These are phyloP conservation scores for Geranomyces variabilis DNA, from an alignment of 192 early-diverging fungal species.

Conservation along the genomic window DNA sequence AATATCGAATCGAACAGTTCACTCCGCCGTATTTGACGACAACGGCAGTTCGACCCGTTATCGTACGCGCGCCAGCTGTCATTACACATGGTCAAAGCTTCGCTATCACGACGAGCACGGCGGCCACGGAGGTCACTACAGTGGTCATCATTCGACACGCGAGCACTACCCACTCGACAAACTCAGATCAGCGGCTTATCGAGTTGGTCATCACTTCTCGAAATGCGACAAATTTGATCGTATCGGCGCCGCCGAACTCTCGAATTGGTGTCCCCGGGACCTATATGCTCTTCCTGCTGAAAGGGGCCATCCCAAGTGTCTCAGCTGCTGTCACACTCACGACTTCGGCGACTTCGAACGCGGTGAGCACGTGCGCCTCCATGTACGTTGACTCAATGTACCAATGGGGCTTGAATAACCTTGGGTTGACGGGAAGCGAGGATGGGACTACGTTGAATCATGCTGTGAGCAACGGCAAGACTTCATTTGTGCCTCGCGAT, in stretches of 20 bases:
- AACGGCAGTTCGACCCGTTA: constrained; percentile 30
- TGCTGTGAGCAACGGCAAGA: neutral
- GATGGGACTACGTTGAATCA: neutral
- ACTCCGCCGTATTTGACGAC: constrained; percentile 22
- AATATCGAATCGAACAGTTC: constrained; percentile 14
- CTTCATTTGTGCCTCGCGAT: neutral
- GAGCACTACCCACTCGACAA: constrained; percentile 46
- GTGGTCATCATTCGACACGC: constrained; percentile 42
- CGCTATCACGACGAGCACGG: constrained; percentile 7
- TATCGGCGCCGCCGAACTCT: constrained; percentile 36
- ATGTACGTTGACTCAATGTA: neutral
- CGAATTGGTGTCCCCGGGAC: constrained; percentile 42
- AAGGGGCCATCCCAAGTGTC: neutral
- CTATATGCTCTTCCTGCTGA: constrained; percentile 40
- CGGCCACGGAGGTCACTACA: constrained; percentile 6
- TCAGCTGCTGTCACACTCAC: neutral
- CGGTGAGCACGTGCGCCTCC: neutral
- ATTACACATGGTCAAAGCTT: constrained; percentile 35
- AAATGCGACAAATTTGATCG: constrained; percentile 12
- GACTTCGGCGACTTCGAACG: neutral
- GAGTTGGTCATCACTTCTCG: constrained; percentile 30
- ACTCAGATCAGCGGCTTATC: constrained; percentile 50
- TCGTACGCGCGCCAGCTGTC: constrained; percentile 14
- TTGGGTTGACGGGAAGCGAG: neutral
- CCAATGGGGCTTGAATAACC: constrained; percentile 2